Base-by-base conservation (phyloP, 2,329 filamentous ascomycete genomes). In the Ceratocystis lukuohia region DNA sequence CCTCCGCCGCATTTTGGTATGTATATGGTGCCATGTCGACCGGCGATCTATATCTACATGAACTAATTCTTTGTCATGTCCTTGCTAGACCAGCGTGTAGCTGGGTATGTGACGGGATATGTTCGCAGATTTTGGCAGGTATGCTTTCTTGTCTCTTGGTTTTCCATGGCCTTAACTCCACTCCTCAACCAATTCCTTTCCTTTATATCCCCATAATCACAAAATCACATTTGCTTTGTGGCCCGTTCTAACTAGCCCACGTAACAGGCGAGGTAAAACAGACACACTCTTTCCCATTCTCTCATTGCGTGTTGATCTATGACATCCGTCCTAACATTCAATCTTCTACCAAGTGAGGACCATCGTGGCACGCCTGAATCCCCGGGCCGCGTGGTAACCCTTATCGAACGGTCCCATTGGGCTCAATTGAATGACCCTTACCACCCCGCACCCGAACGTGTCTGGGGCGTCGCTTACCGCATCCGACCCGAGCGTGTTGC, bases 91-190 rank as follows among this genome's bases (percentile, higher is more conserved):
- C 83, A 85, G 71, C 83, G 91, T 67, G 80, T 97, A 33, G 89
- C 91, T 1, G 94, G 93, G 61, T 96, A 91, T 79, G 91, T 97
- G 25, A 88, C 86, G 71, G 91, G 92, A 71, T 99, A 96, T 75
- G 92, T 99, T 50, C 86, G 94, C 67, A 84, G 94, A 46, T 97
- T 99, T 77, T 99, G 94, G 94, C 94, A 99, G 86, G 93, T 95
- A 81, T 72, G 88, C 75, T 25, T n/a, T 63, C n/a, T 44, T 17
- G 15, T 30, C 28, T 33, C 25, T 28, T 62, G 33, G 20, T 12
- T 45, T 22, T 45, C 25, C 25, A 7, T 17, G 28, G 6, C 10
- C 15, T 20, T 28, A 15, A 44, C 1, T 8, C 33, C n/a, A 45
- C 33, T 10, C 17, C 37, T 62, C 15, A 22, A 25, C 61, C 25